These are phyloP conservation scores for Rhizomucor pusillus DNA, from an alignment of 371 early-diverging fungal species.

Conservation along the genomic window DNA sequence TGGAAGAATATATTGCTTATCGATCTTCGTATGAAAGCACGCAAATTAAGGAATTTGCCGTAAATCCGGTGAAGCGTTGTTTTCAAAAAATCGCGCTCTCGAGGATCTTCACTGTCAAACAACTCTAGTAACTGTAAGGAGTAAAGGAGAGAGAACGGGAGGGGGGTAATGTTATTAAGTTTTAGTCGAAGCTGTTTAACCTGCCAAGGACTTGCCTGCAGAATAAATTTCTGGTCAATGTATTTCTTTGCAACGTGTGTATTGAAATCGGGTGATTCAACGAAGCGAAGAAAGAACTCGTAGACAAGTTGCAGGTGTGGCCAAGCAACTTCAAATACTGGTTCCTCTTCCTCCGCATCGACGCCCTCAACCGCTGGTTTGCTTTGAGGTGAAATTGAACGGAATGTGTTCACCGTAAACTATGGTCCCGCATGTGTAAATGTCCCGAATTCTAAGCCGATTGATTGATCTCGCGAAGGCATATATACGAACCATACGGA, in stretches of 20 bases:
- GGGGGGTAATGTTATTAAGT: not conserved
- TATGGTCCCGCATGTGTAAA: slow-evolving; percentile 22
- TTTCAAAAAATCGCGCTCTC: slow-evolving; percentile 96
- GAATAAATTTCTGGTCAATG: slow-evolving; percentile 20
- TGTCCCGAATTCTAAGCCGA: not conserved
- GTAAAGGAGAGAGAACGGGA: too few relatives aligned
- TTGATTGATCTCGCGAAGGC: not conserved
- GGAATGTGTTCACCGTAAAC: slow-evolving; percentile 90
- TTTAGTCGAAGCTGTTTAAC: not conserved
- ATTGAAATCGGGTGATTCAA: slow-evolving; percentile 96
- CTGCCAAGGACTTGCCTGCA: slow-evolving; percentile 53
- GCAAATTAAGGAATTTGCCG: slow-evolving; percentile 94
- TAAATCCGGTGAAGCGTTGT: slow-evolving; percentile 97
- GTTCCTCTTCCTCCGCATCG: slow-evolving; percentile 99
- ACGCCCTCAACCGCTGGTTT: slow-evolving; percentile 91
- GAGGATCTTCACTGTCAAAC: slow-evolving; percentile 97
- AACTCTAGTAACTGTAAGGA: slow-evolving; percentile 77
- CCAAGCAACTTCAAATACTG: slow-evolving; percentile 94
- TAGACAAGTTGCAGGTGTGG: slow-evolving; percentile 97
- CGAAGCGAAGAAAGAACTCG: slow-evolving; percentile 94
- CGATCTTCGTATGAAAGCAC: slow-evolving; percentile 93
- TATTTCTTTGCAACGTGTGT: slow-evolving; percentile 72
- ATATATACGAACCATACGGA: slow-evolving; percentile 77
- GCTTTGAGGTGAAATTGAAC: slow-evolving; percentile 91
- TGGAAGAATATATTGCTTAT: slow-evolving; percentile 97